A percentile compares a stretch with the other conserved stretches of the same genome.
Evolutionary conservation across 495 filamentous ascomycete species (phyloP).

Genomic region (Penicillium herquei): DNA sequence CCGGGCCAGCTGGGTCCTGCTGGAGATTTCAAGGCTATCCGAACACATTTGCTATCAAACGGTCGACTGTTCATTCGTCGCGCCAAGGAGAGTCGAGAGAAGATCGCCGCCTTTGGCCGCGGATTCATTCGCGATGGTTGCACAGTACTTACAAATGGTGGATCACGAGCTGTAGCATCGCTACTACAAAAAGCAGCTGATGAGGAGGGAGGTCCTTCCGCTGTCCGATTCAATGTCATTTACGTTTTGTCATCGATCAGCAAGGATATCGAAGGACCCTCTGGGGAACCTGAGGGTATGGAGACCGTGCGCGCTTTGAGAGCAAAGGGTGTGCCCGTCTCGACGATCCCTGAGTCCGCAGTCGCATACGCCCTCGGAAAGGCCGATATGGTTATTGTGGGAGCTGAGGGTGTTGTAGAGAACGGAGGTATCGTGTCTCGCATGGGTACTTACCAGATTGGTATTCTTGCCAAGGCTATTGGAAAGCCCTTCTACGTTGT

Average conservation of each 20-base stretch:
- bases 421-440: constrained; percentile 90
- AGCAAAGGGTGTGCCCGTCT: constrained; percentile 72
- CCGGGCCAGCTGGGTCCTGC: constrained; percentile 51
- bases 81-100: constrained; percentile 80
- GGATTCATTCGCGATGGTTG: constrained; percentile 73
- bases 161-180: constrained; percentile 77
- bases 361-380: constrained; percentile 84
- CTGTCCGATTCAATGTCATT: constrained; percentile 76
- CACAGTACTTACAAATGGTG: constrained; percentile 83
- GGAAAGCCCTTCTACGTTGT: constrained; percentile 86
- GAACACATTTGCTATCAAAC: constrained; percentile 79
- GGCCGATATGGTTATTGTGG: constrained; percentile 79
- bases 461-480: constrained; percentile 71
- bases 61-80: constrained; percentile 79
- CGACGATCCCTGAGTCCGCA: constrained; percentile 76
- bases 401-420: constrained; percentile 91
- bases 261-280: constrained; percentile 25
- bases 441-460: constrained; percentile 90
- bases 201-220: constrained; percentile 51
- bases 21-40: constrained; percentile 76
- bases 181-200: constrained; percentile 73
- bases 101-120: constrained; percentile 76
- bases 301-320: constrained; percentile 67
- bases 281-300: constrained; percentile 55
- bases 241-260: constrained; percentile 60